phyloP scores from a whole-genome alignment of 2,329 filamentous ascomycete genomes.

The Graphilbum sp. region DNA sequence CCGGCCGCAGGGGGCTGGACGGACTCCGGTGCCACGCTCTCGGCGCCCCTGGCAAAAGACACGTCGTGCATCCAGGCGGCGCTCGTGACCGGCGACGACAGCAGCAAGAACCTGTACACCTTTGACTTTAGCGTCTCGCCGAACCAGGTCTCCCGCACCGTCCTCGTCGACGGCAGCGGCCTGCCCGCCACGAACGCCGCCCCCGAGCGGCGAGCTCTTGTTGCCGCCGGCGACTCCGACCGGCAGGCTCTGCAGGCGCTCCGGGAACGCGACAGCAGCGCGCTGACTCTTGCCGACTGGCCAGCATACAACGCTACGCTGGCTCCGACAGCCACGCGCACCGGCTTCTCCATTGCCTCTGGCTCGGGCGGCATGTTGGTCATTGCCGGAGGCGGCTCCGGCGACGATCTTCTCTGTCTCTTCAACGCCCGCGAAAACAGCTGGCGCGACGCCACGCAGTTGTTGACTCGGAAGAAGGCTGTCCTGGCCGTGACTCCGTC shows the following conservation, averaged over 20 bases:
- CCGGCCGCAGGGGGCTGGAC: slow-evolving; percentile 44
- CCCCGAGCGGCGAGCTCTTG: slow-evolving; percentile 4
- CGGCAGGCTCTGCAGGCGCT: no score
- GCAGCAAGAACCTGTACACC: slow-evolving; percentile 60
- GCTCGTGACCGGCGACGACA: slow-evolving; percentile 56
- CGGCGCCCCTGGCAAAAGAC: slow-evolving; percentile 41
- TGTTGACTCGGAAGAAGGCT: slow-evolving; percentile 34
- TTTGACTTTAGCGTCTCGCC: slow-evolving; percentile 63
- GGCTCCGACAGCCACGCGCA: slow-evolving; percentile 48
- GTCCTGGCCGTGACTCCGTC: slow-evolving; percentile 18
- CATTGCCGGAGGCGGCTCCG: slow-evolving; percentile 59
- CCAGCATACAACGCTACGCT: slow-evolving; percentile 62
- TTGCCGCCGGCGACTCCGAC: slow-evolving; percentile 15
- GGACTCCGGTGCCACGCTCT: slow-evolving; percentile 47
- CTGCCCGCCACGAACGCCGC: slow-evolving; percentile 25
- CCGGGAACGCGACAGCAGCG: slow-evolving; percentile 15
- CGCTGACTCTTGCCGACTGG: slow-evolving; percentile 46
- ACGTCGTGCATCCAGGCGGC: slow-evolving; percentile 40
- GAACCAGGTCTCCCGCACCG: slow-evolving; percentile 55
- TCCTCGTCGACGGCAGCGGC: slow-evolving; percentile 47
- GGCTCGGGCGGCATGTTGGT: slow-evolving; percentile 52
- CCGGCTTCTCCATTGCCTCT: slow-evolving; percentile 57
- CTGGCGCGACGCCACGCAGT: slow-evolving; percentile 56
- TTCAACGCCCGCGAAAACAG: slow-evolving; percentile 62
- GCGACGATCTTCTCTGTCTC: slow-evolving; percentile 51